Evolutionary conservation across 1,139 yeast species (phyloP), one percentile per base, ranked within the genome.

Genomic region (Scheffersomyces lignicola): DNA sequence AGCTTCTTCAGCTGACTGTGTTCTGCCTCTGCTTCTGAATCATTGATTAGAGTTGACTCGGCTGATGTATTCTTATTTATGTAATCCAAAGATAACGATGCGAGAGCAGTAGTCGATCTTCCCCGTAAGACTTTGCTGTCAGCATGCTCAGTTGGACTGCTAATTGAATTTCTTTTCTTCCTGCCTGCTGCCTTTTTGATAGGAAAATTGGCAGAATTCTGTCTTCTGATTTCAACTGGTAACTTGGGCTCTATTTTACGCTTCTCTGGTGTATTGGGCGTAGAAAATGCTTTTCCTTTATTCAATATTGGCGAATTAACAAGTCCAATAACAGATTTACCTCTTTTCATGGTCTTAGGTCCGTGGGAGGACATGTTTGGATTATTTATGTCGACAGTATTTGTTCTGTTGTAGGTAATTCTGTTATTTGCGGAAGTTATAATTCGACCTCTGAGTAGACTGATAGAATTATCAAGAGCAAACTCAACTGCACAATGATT

Each of bases 401-500:
- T 18, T 8, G 20, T 14, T 16, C 6, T 29, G 11, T 26, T 28
- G 18, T 39, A 34, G 7, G 55, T 45, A n/a, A 54, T 41, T 7
- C 58, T 39, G 31, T 54, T 54, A 33, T 48, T 53, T 2, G 60
- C 54, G 0, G 65, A 55, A 0, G 71, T 59, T 7, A 86, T 76
- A 22, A 86, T 65, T 38, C 88, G 66, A 4, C 94, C 82, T 42
- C 92, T 72, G 38, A 89, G 60, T 7, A 62, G 54, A 15, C 81
- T 71, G 5, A 90, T 88, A 3, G 95, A 85, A 42, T 75, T 76
- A 58, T 90, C 97, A 30, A 92, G 62, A 0, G 90, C 86, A 58
- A 90, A 83, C 51, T 92, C 98, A 26, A 89, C 80, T 0, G 92
- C 82, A 56, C 96, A 88, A 52, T 88, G 96, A 54, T 90, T 90